Percentiles rank a stretch among this genome's conserved stretches.
These are phyloP conservation scores for Monilinia laxa DNA, from an alignment of 2,329 filamentous ascomycete species.

Conservation along the genomic window DNA sequence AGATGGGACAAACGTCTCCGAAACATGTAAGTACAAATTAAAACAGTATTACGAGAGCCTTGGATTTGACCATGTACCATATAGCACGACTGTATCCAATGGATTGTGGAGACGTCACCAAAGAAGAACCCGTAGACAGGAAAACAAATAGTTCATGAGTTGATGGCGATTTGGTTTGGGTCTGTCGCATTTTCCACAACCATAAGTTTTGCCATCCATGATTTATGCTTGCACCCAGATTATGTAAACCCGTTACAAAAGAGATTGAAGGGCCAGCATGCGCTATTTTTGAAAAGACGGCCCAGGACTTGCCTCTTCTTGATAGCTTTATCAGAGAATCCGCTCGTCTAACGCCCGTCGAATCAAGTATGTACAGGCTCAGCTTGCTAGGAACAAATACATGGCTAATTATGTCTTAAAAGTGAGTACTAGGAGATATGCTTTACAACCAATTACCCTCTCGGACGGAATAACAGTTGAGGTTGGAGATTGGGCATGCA, in stretches of 20 bases:
- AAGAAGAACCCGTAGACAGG: conserved; percentile 18
- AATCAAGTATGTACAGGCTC: conserved; percentile 18
- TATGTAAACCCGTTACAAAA: conserved; percentile 31
- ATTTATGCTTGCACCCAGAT: conserved; percentile 31
- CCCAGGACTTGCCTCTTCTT: conserved; percentile 34
- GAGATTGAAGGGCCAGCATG: conserved; percentile 29
- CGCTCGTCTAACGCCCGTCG: conserved; percentile 32
- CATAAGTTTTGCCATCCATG: conserved; percentile 35
- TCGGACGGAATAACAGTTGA: conserved; percentile 17
- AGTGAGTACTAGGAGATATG: conserved; percentile 18
- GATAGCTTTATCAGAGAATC: conserved; percentile 40
- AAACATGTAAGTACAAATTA: too few species aligned
- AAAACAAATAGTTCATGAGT: conserved; percentile 22
- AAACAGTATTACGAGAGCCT: too few species aligned
- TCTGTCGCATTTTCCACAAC: conserved; percentile 26
- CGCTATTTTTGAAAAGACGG: conserved; percentile 29
- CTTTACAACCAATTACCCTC: conserved; percentile 19
- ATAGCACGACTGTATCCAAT: conserved; percentile 25
- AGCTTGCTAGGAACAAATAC: neutral
- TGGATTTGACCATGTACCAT: too few species aligned
- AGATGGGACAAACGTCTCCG: too few species aligned
- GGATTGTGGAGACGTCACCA: conserved; percentile 25
- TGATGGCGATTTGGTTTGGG: conserved; percentile 28
- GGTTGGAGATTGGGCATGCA: conserved; percentile 19
- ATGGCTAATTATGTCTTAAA: neutral